Base-by-base conservation (phyloP, 2,329 filamentous ascomycete species). In the Bipolaris oryzae region DNA sequence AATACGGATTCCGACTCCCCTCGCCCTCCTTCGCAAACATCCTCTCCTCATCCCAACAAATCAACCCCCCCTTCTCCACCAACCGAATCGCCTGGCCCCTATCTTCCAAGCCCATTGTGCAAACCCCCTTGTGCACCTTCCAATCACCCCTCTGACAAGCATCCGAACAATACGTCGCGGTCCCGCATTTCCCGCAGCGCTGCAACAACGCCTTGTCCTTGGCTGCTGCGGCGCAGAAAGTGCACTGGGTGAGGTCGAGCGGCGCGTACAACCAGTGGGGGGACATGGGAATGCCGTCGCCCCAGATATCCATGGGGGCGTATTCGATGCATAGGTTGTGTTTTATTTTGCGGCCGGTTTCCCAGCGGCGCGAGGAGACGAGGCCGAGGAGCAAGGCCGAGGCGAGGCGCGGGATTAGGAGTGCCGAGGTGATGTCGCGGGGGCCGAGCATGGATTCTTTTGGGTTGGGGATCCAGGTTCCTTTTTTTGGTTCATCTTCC, bases 261-360 rank as follows among this genome's bases (percentile, higher is more conserved):
- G 48, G 18, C 3, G 47, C 28, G 25, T 69, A 69, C 7, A 69
- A 38, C 63, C 64, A 63, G n/a, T 67, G 65, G 7, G 65, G 65
- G 11, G 49, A 60, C 64, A 66, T 69, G 2, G 62, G 51, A 2
- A 69, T 68, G 1, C 67, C 67, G 35, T 69, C 67, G 11, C 64
- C 62, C 51, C 66, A 69, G 34, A 67, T 53, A 25, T 69, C 67
- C 67, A 69, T 69, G 0, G 67, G 63, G 35, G 63, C 67, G 37
- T 69, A 69, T 33, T 69, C 67, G 34, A 69, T 47, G 11, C 57
- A 60, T 10, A 68, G 67, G 7, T 42, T 31, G 31, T 69, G 66
- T 13, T 56, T 58, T 7, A 66, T 49, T 10, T 57, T 57, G 34
- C 63, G 66, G 1, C 57, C 54, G 2, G 63, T 63, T 4, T 61